Base-by-base conservation (phyloP, 2,329 filamentous ascomycete species). In the Monosporascus sp. region DNA sequence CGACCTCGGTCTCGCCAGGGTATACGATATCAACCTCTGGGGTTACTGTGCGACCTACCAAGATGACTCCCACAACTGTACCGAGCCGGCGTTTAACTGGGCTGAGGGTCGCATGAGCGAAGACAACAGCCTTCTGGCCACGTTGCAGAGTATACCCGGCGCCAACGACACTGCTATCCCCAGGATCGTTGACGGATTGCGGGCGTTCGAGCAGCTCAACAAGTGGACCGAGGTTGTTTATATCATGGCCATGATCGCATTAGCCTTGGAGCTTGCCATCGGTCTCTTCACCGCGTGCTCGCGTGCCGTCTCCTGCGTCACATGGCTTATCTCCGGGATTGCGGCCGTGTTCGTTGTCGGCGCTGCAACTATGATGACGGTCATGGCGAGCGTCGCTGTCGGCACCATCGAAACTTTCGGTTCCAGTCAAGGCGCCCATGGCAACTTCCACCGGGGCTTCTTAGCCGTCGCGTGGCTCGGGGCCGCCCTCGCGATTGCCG, bases 161-260 rank as follows among this genome's bases (percentile, higher is more conserved):
- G 66, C 78, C 45, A 79, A 85, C 64, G 72, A 88, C 49, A 78
- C 82, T 38, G 78, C 96, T 37, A 89, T 91, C 46, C 73, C 81
- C 27, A 79, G 84, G 52, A 75, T 96, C 52, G 76, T 80, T 51
- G 77, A 81, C 49, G 84, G 87, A 17, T 74, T 97, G 62, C 81
- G 87, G 46, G 78, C 82, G 19, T 97, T 96, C 76, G 78, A 81
- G 66, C 82, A 79, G 50, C 84, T 92, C 37, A 81, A 84, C 54
- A 88, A 87, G 67, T 96, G 88, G 87, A 92, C 93, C 70, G 85
- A 92, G 72, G 79, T 93, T 55, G 85, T 86, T 58, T 96, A 91
- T 70, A 78, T 91, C 61, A 78, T 91, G 58, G 86, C 89, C 49
- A 79, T 92, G 63, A 71, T 86, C 57, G 77, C 84, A 19, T 88